Percentiles rank a stretch among this genome's conserved stretches.
Evolutionary conservation across 1,139 yeast genomes (phyloP).

Genomic region (Debaryomyces sp.): DNA sequence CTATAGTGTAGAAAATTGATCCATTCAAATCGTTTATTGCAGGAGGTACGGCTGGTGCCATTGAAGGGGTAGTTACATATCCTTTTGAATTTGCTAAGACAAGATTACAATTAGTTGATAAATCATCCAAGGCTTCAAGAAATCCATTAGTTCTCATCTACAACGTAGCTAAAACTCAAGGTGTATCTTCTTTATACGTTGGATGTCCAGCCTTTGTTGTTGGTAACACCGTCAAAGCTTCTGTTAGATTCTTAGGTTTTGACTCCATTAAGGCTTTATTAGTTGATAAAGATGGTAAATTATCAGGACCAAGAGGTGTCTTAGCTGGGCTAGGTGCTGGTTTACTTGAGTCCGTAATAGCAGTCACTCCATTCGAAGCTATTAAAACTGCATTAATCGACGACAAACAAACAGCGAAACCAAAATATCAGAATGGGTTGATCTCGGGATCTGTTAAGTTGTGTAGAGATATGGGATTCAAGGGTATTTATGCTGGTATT

Average conservation of each 20-base stretch:
- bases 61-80: slow-evolving; percentile 87
- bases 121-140: slow-evolving; percentile 65
- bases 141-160: slow-evolving; percentile 83
- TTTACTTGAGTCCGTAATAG: slow-evolving; percentile 83
- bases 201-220: slow-evolving; percentile 98
- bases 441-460: slow-evolving; percentile 64
- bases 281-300: slow-evolving; percentile 81
- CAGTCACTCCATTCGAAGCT: slow-evolving; percentile 97
- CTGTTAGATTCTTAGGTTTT: slow-evolving; percentile 89
- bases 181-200: slow-evolving; percentile 78
- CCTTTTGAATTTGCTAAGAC: slow-evolving; percentile 98
- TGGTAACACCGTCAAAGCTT: slow-evolving; percentile 95
- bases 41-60: slow-evolving; percentile 94
- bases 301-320: slow-evolving; percentile 89
- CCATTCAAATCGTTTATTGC: slow-evolving; percentile 84
- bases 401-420: slow-evolving; percentile 76
- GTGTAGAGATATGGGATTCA: slow-evolving; percentile 75
- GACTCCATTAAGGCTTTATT: slow-evolving; percentile 79
- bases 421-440: slow-evolving; percentile 74
- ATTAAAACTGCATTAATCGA: slow-evolving; percentile 95
- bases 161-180: slow-evolving; percentile 75
- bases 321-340: slow-evolving; percentile 98
- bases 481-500: slow-evolving; percentile 85
- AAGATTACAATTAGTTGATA: slow-evolving; percentile 80
- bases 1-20: slow-evolving; percentile 31